Evolutionary conservation across 2,329 filamentous ascomycete species (phyloP).

Genomic region (Chaetomiaceae sp.): DNA sequence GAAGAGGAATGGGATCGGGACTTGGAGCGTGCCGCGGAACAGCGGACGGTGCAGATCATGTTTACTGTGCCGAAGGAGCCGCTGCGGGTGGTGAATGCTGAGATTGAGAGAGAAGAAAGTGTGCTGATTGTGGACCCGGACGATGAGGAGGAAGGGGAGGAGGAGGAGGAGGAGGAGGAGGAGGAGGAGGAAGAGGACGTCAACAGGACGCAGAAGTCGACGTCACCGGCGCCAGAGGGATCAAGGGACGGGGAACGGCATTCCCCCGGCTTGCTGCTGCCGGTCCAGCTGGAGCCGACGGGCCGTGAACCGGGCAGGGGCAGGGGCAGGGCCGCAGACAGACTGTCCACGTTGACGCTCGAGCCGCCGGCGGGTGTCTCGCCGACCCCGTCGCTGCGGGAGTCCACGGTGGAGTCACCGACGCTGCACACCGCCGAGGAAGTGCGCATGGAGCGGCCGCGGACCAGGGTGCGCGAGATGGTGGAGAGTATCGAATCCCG

Average conservation of each 20-base stretch:
- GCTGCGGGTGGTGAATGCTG: slow-evolving; percentile 83
- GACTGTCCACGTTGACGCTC: neutral
- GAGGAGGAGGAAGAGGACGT: too few species aligned
- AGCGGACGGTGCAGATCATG: slow-evolving; percentile 72
- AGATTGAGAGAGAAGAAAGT: slow-evolving; percentile 39
- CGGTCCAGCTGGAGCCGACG: neutral
- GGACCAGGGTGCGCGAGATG: slow-evolving; percentile 47
- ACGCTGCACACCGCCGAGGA: slow-evolving; percentile 41
- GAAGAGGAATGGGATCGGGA: slow-evolving; percentile 64
- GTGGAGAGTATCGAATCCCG: slow-evolving; percentile 48
- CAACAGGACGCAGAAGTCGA: too few species aligned
- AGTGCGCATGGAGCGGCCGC: slow-evolving; percentile 34
- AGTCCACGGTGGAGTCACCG: slow-evolving; percentile 28
- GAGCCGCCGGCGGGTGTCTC: slow-evolving; percentile 5
- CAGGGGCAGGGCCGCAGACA: neutral
- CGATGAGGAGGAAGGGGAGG: slow-evolving; percentile 4
- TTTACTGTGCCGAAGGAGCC: slow-evolving; percentile 88
- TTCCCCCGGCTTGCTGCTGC: neutral
- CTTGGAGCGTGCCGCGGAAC: slow-evolving; percentile 66
- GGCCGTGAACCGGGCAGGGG: neutral
- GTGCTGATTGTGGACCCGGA: slow-evolving; percentile 39
- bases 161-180: too few species aligned
- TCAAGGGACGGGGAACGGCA: too few species aligned
- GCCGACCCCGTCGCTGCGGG: slow-evolving; percentile 24
- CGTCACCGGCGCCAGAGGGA: too few species aligned